These are phyloP conservation scores for Corymbia maculata DNA, from an alignment of 345 rosid genomes.

Conservation along the genomic window DNA sequence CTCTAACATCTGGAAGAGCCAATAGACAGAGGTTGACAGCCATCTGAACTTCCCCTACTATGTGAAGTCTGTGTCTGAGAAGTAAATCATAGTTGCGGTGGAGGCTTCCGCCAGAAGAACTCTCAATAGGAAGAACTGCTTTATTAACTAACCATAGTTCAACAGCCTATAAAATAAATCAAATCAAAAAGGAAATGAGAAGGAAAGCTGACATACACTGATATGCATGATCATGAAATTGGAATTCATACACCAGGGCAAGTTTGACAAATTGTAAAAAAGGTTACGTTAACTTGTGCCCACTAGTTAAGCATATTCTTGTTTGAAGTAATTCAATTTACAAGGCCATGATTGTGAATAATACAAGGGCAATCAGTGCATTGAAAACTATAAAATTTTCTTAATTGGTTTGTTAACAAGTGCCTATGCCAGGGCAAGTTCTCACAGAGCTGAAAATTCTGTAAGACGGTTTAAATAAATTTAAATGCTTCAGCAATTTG, in stretches of 20 bases:
- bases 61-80: conserved; percentile 58
- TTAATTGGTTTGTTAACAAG: not conserved
- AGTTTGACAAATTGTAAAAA: not conserved
- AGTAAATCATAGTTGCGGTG: conserved; percentile 55
- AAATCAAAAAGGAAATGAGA: not conserved
- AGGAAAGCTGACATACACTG: not conserved
- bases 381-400: not conserved
- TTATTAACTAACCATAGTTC: conserved; percentile 49
- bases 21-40: conserved; percentile 35
- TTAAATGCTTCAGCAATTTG: not conserved
- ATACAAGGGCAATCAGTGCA: not conserved
- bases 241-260: not conserved
- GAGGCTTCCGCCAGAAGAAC: conserved; percentile 46
- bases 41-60: conserved; percentile 50
- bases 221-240: not conserved
- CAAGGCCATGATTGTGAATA: not conserved
- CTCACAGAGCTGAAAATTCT: not conserved
- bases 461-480: not conserved
- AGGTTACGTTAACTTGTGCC: not conserved
- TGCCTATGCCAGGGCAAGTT: not conserved
- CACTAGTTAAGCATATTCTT: not conserved
- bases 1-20: conserved; percentile 39
- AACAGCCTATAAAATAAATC: conserved; percentile 30
- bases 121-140: conserved; percentile 59
- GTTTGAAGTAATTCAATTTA: not conserved